Evolutionary conservation across 495 filamentous ascomycete species (phyloP).

Genomic region (Pyronema domesticum): DNA sequence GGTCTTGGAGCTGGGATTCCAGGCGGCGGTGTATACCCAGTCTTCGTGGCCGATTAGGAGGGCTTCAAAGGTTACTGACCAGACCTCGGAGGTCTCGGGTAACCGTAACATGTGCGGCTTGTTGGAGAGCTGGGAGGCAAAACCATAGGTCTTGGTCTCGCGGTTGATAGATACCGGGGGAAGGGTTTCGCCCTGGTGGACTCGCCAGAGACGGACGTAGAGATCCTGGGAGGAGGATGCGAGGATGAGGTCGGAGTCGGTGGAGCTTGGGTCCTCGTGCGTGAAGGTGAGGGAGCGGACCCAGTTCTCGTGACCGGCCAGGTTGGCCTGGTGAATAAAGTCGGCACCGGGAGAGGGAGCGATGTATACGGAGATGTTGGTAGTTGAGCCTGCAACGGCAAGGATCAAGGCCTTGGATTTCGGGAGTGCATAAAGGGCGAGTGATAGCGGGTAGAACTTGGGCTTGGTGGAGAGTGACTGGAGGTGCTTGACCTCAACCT

Average conservation of each 20-base stretch:
- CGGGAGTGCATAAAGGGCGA: constrained; percentile 39
- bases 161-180: constrained; percentile 29
- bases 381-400: constrained; percentile 68
- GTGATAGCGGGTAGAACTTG: constrained; percentile 59
- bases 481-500: constrained; percentile 31
- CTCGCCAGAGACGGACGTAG: constrained; percentile 84
- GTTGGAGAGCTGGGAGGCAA: constrained; percentile 46
- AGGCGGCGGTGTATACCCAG: constrained; percentile 81
- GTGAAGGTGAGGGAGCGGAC: constrained; percentile 68
- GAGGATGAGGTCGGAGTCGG: constrained; percentile 51
- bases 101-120: constrained; percentile 62
- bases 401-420: constrained; percentile 42
- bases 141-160: constrained; percentile 26
- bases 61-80: constrained; percentile 82
- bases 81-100: constrained; percentile 34
- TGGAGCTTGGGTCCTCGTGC: constrained; percentile 35
- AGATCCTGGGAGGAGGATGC: constrained; percentile 95
- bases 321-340: constrained; percentile 58
- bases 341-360: constrained; percentile 29
- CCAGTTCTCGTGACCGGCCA: constrained; percentile 91
- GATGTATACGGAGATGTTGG: constrained; percentile 58
- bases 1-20: constrained; percentile 36
- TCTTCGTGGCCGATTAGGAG: constrained; percentile 91
- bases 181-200: constrained; percentile 51
- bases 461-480: constrained; percentile 59